Evolutionary conservation across 2,329 filamentous ascomycete genomes (phyloP).

Genomic region (Pyrenochaeta sp.): DNA sequence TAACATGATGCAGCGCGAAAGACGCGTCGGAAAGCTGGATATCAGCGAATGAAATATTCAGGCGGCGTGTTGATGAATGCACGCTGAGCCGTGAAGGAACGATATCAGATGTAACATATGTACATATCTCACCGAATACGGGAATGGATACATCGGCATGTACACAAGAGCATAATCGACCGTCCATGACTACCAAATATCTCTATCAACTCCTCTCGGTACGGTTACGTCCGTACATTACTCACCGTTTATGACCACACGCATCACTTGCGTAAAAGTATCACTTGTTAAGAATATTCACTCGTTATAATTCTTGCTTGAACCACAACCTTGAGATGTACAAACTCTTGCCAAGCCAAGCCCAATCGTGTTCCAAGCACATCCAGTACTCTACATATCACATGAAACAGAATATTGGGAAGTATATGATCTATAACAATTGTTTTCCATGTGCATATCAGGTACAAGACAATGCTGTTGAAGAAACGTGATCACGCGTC

Average conservation of each 20-base stretch:
- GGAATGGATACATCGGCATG: background rate
- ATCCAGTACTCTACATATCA: too few relatives aligned
- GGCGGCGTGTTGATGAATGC: background rate
- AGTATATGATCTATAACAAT: background rate
- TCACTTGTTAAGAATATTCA: too few relatives aligned
- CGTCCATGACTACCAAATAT: background rate
- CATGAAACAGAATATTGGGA: too few relatives aligned
- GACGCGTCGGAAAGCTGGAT: background rate
- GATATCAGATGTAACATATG: slow-evolving; percentile 3
- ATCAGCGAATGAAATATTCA: too few relatives aligned
- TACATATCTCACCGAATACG: slow-evolving; percentile 2
- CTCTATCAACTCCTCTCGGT: too few relatives aligned
- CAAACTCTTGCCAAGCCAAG: too few relatives aligned
- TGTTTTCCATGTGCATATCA: background rate
- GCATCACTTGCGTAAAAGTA: too few relatives aligned
- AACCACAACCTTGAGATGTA: too few relatives aligned
- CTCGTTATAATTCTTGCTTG: too few relatives aligned
- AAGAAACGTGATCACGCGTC: slow-evolving; percentile 24
- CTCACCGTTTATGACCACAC: too few relatives aligned
- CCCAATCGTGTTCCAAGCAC: too few relatives aligned
- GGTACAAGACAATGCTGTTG: background rate
- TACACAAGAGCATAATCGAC: slow-evolving; percentile 4
- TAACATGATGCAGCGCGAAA: slow-evolving; percentile 5
- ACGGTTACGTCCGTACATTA: too few relatives aligned
- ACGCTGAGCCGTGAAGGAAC: background rate